Base-by-base conservation (phyloP, 2,329 filamentous ascomycete species). In the Colletotrichum trifolii region DNA sequence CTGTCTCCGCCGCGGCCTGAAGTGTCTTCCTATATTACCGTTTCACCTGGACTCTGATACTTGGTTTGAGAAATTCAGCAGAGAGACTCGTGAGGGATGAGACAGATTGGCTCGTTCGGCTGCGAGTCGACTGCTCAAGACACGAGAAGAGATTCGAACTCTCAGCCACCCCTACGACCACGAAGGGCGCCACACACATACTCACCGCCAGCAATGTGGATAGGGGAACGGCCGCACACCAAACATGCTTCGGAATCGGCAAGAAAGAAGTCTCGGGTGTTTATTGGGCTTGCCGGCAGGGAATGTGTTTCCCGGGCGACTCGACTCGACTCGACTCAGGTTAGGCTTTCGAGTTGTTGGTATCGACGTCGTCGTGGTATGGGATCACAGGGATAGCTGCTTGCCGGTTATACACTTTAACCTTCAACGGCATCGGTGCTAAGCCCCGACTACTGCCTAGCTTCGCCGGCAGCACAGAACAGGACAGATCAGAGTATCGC, bases 31-130 rank as follows among this genome's bases (percentile, higher is more conserved):
- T 4, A 46, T 13, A 13, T 35, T 25, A n/a, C 25, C 17, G 62
- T 65, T 65, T 65, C 62, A 57, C 58, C 62, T 43, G 46, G 47
- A 48, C 45, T 65, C 58, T 65, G 62, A 65, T 52, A 65, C 62
- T 62, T 13, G 40, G 36, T 45, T 56, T 13, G 33, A 49, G 13
- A 46, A 34, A 17, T 40, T 17, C 15, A 39, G 8, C 43, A 38
- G 33, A 33, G n/a, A 8, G 49, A 39, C 48, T 49, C 34, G 25
- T 4, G 25, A 25, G 4, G 25, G 25, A 25, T 55, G 58, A 65
- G 52, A 65, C 62, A 25, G 11, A 25, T 42, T 65, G 62, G 50
- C 45, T 36, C 15, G 12, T 11, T 55, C 49, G 35, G 49, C 46
- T 52, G 17, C 40, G 36, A 35, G 15, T 39, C 33, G 12, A 46